Evolutionary conservation across 768 basidiomycete species (phyloP), one percentile per base, ranked within the genome.

Genomic region (Aureoboletus auriporus): DNA sequence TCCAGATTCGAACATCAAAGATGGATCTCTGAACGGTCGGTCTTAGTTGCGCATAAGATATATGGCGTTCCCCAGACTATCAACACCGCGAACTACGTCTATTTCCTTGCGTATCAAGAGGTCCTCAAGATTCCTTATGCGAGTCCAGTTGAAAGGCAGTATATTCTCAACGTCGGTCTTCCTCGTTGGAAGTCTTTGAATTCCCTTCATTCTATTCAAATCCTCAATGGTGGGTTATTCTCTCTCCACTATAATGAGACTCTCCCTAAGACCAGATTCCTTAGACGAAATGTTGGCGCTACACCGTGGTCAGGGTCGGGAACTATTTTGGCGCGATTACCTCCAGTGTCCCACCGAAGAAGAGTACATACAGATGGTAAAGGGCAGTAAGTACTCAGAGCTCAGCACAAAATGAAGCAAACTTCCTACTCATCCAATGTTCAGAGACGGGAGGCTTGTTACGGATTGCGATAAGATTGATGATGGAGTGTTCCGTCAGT

Each of bases 41-140:
- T 45, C 39, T n/a, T 17, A 85, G 94, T 93, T n/a, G 84, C 94
- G 0, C 94, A 99, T 70, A 93, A 89, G 74, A 93, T 99, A 56
- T 99, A 93, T 59, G 95, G 95, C 4, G 74, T 96, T 2, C 91
- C 95, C 1, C 94, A 97, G 65, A 95, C 94, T 0, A 93, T 99
- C 69, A 99, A 99, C 65, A 83, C 86, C 4, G 94, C 95, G 2
- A 97, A 96, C 68, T 97, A 97, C 58, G 92, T 93, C 34, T 97
- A 95, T 63, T 99, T 98, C 64, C 81, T 93, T 35, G 95, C 93
- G 0, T 93, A 85, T 62, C 78, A 92, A 54, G 89, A 94, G 54
- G 76, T 91, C 1, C 82, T 86, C 54, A 71, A 54, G 51, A 47
- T 58, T 17, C 55, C 60, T 11, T 47, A 39, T 20, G 31, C 39